Percentiles rank a stretch among this genome's conserved stretches.
phyloP scores from a whole-genome alignment of 306 rosid species.

The Astragalus membranaceus region DNA sequence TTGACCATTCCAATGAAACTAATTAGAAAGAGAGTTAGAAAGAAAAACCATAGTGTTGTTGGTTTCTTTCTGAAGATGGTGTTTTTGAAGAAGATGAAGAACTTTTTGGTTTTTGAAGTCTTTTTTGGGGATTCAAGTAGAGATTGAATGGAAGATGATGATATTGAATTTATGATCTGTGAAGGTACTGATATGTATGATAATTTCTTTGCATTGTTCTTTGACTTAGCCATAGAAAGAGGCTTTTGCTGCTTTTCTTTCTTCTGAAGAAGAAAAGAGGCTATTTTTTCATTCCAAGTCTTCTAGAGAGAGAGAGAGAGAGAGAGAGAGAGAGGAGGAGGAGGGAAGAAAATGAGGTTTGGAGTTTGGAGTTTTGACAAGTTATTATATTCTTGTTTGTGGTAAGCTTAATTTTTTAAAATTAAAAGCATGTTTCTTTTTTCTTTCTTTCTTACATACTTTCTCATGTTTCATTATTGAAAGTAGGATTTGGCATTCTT shows the following conservation, averaged over 20 bases:
- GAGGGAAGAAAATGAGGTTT: neutral
- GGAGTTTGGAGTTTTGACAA: conserved; percentile 20
- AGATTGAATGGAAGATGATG: conserved; percentile 80
- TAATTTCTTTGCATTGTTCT: conserved; percentile 52
- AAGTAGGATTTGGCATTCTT: no score
- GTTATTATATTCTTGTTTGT: neutral
- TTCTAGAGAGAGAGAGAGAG: neutral
- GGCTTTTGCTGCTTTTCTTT: no score
- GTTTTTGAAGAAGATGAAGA: conserved; percentile 19
- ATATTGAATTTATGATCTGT: conserved; percentile 76
- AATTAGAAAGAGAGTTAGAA: conserved; percentile 50
- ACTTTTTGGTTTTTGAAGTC: conserved; percentile 38
- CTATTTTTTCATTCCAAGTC: neutral
- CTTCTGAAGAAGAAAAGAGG: neutral
- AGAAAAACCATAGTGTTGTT: conserved; percentile 46
- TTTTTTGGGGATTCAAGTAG: conserved; percentile 81
- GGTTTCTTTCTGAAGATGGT: conserved; percentile 29
- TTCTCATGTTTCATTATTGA: neutral
- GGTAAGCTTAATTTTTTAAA: neutral
- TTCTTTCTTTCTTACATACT: neutral
- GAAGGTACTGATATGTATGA: conserved; percentile 91
- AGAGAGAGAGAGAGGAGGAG: conserved; percentile 22
- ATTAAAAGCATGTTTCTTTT: no score
- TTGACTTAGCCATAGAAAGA: conserved; percentile 51
- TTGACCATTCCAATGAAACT: conserved; percentile 59